Evolutionary conservation across 345 rosid genomes (phyloP).

Genomic region (Combretum micranthum): DNA sequence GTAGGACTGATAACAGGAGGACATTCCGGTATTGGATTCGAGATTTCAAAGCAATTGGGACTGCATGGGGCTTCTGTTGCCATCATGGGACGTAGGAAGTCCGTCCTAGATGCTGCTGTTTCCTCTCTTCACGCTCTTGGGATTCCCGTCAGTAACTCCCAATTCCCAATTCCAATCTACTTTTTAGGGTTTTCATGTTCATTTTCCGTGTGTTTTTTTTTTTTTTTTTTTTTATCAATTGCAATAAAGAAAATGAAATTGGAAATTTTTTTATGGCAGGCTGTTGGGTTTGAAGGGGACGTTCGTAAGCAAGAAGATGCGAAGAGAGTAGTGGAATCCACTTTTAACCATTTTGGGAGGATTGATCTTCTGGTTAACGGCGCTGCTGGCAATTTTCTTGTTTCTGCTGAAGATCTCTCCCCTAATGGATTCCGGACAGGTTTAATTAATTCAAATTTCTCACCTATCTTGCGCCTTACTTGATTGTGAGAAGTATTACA

Average conservation of each 20-base stretch:
- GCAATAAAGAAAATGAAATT: not conserved
- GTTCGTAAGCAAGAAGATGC: conserved; percentile 79
- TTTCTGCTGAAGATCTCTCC: conserved; percentile 69
- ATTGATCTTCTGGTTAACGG: conserved; percentile 69
- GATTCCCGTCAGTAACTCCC: conserved; percentile 40
- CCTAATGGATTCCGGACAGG: conserved; percentile 85
- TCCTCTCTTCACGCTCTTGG: conserved; percentile 56
- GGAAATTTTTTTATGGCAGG: conserved; percentile 30
- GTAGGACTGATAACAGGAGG: conserved; percentile 79
- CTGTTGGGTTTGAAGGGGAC: conserved; percentile 79
- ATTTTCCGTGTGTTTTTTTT: not conserved
- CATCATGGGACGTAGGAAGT: conserved; percentile 73
- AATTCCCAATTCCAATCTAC: not conserved
- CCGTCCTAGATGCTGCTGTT: conserved; percentile 57
- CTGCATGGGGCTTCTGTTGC: conserved; percentile 70
- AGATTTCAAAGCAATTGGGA: conserved; percentile 60
- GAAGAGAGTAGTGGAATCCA: conserved; percentile 56
- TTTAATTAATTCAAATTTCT: conserved; percentile 8
- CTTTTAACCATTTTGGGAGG: conserved; percentile 52
- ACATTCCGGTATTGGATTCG: conserved; percentile 85
- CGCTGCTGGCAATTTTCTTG: conserved; percentile 84
- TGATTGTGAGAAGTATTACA: no score
- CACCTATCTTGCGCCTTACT: not conserved
- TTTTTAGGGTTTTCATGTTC: not conserved
- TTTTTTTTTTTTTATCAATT: not conserved